Percentiles rank a stretch among this genome's conserved stretches.
Evolutionary conservation across 768 basidiomycete species (phyloP).

Genomic region (Pilatotrama ljubarskyi): DNA sequence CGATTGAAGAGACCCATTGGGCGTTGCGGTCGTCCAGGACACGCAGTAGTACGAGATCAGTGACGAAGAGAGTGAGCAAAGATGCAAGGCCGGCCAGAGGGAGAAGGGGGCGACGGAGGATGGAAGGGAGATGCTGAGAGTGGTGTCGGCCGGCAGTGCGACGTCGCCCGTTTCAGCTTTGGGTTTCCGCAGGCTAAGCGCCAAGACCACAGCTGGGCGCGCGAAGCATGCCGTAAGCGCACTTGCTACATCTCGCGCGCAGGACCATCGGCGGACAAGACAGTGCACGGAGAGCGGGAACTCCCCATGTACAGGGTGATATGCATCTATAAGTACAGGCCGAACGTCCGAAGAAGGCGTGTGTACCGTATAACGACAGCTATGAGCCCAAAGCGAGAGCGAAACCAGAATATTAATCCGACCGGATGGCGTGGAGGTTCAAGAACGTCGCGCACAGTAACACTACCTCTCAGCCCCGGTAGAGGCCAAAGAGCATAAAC

Average conservation of each 20-base stretch:
- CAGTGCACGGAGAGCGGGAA: not conserved
- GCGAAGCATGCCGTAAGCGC: not conserved
- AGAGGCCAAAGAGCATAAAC: slow-evolving; percentile 31
- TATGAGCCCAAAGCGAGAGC: not conserved
- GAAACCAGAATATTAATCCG: no score
- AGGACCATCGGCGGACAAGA: not conserved
- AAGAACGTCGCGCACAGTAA: no score
- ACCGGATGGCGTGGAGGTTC: no score
- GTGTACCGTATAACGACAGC: no score
- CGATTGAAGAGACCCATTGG: slow-evolving; percentile 29
- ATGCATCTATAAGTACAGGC: no score
- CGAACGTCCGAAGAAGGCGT: no score
- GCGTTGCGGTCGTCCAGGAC: not conserved
- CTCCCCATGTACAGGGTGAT: no score
- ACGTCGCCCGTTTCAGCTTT: slow-evolving; percentile 7
- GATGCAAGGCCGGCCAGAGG: not conserved
- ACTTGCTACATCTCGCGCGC: no score
- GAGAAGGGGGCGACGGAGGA: not conserved
- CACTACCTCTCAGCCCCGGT: slow-evolving; percentile 24
- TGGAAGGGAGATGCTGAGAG: slow-evolving; percentile 2
- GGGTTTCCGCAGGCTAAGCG: not conserved
- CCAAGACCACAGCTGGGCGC: not conserved
- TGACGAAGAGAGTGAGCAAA: not conserved
- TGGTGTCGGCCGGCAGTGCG: slow-evolving; percentile 8
- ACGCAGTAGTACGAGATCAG: slow-evolving; percentile 3